Evolutionary conservation across 352 stramenopile genomes (phyloP), one percentile per base, ranked within the genome.

Genomic region (Phytophthora ramorum): DNA sequence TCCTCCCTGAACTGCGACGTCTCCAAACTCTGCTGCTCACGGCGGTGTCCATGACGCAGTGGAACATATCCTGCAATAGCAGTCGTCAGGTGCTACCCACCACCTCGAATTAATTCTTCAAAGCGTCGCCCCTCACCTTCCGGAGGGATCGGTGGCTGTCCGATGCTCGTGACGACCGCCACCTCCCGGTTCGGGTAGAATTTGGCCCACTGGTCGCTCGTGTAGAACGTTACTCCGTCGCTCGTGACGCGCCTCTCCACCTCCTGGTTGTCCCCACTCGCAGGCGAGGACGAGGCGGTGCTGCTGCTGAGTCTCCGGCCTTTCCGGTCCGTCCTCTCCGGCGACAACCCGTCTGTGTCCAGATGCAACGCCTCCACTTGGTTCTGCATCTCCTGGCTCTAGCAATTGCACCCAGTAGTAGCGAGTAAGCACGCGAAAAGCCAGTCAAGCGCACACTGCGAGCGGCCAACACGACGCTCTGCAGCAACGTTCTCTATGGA

Each of bases 111-210:
- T 41, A 13, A 54, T 58, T 35, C 8, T 24, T 14, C 17, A 56
- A 34, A 61, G 35, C 37, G 9, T 47, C 41, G n/a, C 8, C 24
- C 22, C 51, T 51, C 38, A 92, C 83, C 81, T 66, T 79, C 68
- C 2, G 82, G 78, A 6, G 82, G 84, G n/a, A 85, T 52, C 24
- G 77, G 77, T 24, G 82, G 76, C 30, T 86, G 76, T 38, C 74
- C 70, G 12, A 85, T 69, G 26, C 64, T 81, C 34, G 76, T 89
- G 60, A 92, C 80, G 32, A 92, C 75, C 16, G 68, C 79, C 26
- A 92, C 69, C 34, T 83, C 55, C 43, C 79, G 68, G 34, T 75
- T 79, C 17, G 80, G 78, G 44, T 92, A 92, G 52, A 83, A 80
- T 24, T 72, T 61, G 17, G 68, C 58, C 82, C 82, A 91, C 52